Evolutionary conservation across 306 rosid genomes (phyloP), one percentile per base, ranked within the genome.

Genomic region (Crotalaria pallida): DNA sequence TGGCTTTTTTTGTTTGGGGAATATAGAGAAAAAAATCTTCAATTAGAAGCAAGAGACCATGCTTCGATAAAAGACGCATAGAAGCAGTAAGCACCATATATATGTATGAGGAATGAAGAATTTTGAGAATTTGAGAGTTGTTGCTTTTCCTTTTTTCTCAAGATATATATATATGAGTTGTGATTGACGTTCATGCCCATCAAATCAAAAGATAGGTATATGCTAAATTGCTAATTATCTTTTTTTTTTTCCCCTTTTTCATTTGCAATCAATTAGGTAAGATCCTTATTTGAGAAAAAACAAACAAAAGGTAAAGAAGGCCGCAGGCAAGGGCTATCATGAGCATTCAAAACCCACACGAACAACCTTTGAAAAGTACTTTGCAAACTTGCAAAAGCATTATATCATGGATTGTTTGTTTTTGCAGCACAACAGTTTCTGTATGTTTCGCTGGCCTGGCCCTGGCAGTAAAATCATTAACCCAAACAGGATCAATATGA

Each of bases 11-110:
- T 67, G 77, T 79, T 75, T 66, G 78, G 80, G 73, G 90, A 87
- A 81, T 86, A 81, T 74, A 16, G 77, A 79, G 67, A 71, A 77
- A 71, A 77, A 86, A 64, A 75, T 55, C 92, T 79, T 83, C 72
- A 70, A 27, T 67, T 2, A 27, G 81, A 85, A 87, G 88, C 65
- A 77, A 76, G 82, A 68, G 81, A 74, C 81, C 84, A 76, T 75
- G 51, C 72, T 76, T 75, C 66, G 66, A 76, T 65, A 77, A 79
- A 72, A 57, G 62, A 77, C 65, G 26, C 63, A 47, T 41, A 64
- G 33, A 45, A 18, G 15, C 8, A 13, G 56, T 29, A 63, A 56
- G 58, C 71, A 68, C 44, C 69, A 62, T 67, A 67, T 79, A 10
- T 64, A 15, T 34, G 7, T 10, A n/a, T n/a, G n/a, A n/a, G n/a